Evolutionary conservation across 202 grass and related monocot genomes (phyloP).

Genomic region (Elaeis oleifera): DNA sequence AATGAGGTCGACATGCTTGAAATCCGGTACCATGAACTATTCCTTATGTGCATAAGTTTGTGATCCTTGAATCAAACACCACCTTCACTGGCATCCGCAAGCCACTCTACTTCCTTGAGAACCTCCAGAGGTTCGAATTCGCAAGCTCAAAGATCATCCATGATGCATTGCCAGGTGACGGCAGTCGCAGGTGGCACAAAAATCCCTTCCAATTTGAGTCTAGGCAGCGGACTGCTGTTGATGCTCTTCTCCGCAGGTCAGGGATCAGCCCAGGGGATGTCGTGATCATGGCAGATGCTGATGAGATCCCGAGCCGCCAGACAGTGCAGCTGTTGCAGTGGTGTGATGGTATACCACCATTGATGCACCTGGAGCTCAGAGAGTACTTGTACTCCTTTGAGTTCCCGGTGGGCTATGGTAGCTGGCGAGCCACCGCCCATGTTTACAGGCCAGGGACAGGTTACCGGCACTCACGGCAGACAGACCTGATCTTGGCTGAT

Average conservation of each 20-base stretch:
- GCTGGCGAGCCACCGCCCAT: conserved; percentile 74
- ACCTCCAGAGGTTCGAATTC: conserved; percentile 44
- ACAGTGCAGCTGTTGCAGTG: conserved; percentile 73
- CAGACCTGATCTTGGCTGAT: conserved; percentile 61
- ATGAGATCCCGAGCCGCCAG: conserved; percentile 79
- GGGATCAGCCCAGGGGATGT: conserved; percentile 66
- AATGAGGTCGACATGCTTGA: conserved; percentile 92
- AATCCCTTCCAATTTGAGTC: conserved; percentile 69
- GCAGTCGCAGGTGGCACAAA: conserved; percentile 10
- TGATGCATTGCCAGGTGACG: conserved; percentile 43
- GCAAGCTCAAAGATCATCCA: conserved; percentile 65
- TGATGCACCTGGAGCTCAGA: conserved; percentile 91
- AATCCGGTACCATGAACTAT: conserved; percentile 67
- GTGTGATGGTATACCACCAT: conserved; percentile 80
- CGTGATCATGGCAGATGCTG: conserved; percentile 91
- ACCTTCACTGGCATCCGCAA: conserved; percentile 83
- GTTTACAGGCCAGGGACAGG: conserved; percentile 47
- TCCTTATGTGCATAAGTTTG: conserved; percentile 65
- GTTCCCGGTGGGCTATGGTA: conserved; percentile 65
- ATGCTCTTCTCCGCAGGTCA: conserved; percentile 60
- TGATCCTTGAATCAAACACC: conserved; percentile 81
- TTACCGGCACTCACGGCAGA: conserved; percentile 80
- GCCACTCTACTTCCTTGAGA: conserved; percentile 44
- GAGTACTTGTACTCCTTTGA: conserved; percentile 94
- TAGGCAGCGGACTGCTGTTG: conserved; percentile 51